A percentile compares a stretch with the other conserved stretches of the same genome.
Conservation (phyloP, 2,329 filamentous ascomycete genomes). For the Cordyceps cateniannulata region DNA sequence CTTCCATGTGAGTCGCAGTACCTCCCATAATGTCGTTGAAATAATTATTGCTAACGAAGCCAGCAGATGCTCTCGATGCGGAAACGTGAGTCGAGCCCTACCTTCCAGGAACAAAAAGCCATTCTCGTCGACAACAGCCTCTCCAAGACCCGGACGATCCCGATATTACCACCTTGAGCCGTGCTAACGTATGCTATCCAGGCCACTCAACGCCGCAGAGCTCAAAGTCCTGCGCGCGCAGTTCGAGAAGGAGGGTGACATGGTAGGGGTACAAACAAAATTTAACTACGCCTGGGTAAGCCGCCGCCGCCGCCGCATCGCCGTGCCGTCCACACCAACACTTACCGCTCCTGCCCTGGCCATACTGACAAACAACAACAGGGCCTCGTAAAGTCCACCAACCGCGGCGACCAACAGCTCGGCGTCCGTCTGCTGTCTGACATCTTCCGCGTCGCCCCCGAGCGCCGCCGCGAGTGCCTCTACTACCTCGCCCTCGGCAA, state of each 20-base stretch:
- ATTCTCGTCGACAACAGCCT: too few species aligned
- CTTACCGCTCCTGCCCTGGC: background rate
- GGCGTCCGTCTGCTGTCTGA: constrained; percentile 90
- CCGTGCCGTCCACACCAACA: background rate
- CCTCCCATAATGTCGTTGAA: background rate
- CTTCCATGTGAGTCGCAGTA: constrained; percentile 38
- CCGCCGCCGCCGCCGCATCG: constrained; percentile 11
- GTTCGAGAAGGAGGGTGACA: constrained; percentile 96
- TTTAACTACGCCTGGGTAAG: constrained; percentile 99
- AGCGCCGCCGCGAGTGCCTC: constrained; percentile 92
- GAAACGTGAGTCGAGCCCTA: constrained; percentile 61
- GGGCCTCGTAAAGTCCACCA: constrained; percentile 91
- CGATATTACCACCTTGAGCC: constrained; percentile 12
- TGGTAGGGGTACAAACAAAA: constrained; percentile 95
- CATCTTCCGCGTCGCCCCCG: constrained; percentile 89
- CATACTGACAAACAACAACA: constrained; percentile 27
- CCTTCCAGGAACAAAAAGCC: too few species aligned
- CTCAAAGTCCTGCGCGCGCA: constrained; percentile 87
- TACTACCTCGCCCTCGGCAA: constrained; percentile 97
- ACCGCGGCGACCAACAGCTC: constrained; percentile 82
- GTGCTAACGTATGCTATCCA: constrained; percentile 27
- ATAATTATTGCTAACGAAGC: background rate
- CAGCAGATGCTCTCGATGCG: constrained; percentile 87
- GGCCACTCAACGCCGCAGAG: constrained; percentile 84
- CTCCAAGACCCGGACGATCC: background rate